Evolutionary conservation across 768 basidiomycete genomes (phyloP).

Genomic region (Hysterangium stoloniferum): DNA sequence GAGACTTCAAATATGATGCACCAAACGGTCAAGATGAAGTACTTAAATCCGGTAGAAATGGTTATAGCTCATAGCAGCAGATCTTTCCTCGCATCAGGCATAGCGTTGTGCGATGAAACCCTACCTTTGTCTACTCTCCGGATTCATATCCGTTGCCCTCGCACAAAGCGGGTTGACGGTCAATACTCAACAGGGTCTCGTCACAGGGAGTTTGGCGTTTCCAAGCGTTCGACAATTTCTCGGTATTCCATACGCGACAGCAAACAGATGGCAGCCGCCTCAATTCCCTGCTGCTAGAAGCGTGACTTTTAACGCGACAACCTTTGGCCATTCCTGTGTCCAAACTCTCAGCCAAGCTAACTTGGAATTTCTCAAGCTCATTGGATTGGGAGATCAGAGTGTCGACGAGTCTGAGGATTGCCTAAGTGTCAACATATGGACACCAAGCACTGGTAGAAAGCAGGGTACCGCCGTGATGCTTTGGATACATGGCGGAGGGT

Average conservation of each 20-base stretch:
- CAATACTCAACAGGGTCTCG: conserved; percentile 1
- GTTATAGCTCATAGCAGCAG: too few species aligned
- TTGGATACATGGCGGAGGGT: conserved; percentile 31
- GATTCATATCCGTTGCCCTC: background rate
- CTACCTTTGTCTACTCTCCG: too few species aligned
- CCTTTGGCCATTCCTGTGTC: background rate
- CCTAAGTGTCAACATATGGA: conserved; percentile 32
- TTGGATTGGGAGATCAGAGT: conserved; percentile 2
- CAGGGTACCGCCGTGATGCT: conserved; percentile 7
- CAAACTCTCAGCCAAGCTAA: background rate
- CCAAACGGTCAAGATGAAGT: too few species aligned
- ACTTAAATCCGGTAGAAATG: too few species aligned
- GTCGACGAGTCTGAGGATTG: conserved; percentile 24
- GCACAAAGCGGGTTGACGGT: conserved; percentile 4
- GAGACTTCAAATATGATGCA: too few species aligned
- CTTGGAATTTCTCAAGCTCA: conserved; percentile 3
- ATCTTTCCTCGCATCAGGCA: too few species aligned
- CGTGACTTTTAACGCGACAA: background rate
- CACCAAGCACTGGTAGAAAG: conserved; percentile 20
- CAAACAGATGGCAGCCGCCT: conserved; percentile 7
- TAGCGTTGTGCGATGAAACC: too few species aligned
- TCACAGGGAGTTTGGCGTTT: background rate
- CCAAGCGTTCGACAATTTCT: conserved; percentile 4
- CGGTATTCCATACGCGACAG: conserved; percentile 4
- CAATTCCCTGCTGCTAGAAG: background rate